These are phyloP conservation scores for Podila minutissima DNA, from an alignment of 192 early-diverging fungal species.

Conservation along the genomic window DNA sequence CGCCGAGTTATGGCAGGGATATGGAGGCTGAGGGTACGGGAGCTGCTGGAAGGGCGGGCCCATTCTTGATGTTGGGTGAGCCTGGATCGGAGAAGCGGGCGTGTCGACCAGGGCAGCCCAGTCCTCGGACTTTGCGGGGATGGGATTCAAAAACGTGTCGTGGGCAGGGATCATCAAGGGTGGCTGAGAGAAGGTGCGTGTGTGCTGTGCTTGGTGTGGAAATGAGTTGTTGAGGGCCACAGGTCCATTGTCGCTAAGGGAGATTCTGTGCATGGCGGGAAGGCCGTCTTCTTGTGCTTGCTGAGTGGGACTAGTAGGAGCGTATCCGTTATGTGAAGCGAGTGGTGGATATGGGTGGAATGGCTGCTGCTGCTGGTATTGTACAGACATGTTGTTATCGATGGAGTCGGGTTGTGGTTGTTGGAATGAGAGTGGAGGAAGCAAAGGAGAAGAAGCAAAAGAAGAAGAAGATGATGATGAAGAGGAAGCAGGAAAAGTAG, in stretches of 20 bases:
- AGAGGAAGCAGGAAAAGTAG: neutral
- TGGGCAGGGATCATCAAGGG: neutral
- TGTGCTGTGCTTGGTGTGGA: neutral
- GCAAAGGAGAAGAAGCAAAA: neutral
- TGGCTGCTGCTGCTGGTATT: neutral
- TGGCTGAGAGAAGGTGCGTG: neutral
- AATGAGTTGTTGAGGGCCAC: neutral
- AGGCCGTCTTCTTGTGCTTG: neutral
- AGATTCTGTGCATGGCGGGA: neutral
- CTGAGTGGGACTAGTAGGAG: neutral
- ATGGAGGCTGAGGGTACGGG: neutral
- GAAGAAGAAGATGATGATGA: neutral
- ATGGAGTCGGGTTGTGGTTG: neutral
- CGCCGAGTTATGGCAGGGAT: neutral
- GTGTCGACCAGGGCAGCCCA: slow-evolving; percentile 39
- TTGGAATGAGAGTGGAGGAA: neutral
- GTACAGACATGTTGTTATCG: slow-evolving; percentile 1
- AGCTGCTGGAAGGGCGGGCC: neutral
- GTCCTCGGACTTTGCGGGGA: slow-evolving; percentile 43
- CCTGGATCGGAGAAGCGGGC: slow-evolving; percentile 26
- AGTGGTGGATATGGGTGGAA: slow-evolving; percentile 7
- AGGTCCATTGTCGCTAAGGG: neutral
- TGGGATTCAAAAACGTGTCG: neutral
- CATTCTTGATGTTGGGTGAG: slow-evolving; percentile 5
- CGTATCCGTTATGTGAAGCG: neutral